A percentile compares a stretch with the other conserved stretches of the same genome.
These are phyloP conservation scores for Musa troglodytarum DNA, from an alignment of 176 grass and related monocot genomes.

Conservation along the genomic window DNA sequence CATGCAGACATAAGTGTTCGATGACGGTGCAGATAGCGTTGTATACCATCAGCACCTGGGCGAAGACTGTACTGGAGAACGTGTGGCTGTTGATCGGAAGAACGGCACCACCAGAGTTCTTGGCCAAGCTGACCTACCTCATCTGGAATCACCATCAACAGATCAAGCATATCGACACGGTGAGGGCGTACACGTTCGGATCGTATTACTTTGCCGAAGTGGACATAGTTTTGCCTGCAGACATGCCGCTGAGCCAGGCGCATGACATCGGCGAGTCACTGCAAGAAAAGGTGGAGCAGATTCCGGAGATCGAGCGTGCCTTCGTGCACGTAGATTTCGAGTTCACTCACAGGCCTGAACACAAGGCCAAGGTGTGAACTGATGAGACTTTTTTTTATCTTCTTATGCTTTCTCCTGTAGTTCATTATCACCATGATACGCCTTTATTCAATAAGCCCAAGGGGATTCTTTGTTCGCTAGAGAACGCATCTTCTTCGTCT, in stretches of 20 bases:
- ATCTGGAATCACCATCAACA: conserved; percentile 3
- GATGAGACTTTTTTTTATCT: no score
- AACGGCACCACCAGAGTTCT: conserved; percentile 3
- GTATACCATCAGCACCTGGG: conserved; percentile 6
- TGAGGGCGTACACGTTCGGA: background rate
- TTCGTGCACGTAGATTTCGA: conserved; percentile 9
- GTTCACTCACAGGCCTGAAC: conserved; percentile 12
- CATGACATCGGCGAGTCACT: conserved; percentile 9
- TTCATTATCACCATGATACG: no score
- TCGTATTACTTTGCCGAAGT: conserved; percentile 7
- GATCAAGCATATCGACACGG: background rate
- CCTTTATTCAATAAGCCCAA: no score
- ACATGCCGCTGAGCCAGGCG: background rate
- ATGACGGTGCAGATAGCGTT: conserved; percentile 5
- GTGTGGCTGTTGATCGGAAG: background rate
- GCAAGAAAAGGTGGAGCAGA: conserved; percentile 8
- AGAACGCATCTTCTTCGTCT: no score
- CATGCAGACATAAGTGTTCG: no score
- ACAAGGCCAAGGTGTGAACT: background rate
- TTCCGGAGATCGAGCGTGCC: conserved; percentile 2
- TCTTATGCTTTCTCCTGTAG: no score
- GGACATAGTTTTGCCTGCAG: conserved; percentile 2
- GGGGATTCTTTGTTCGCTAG: no score
- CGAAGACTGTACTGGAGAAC: conserved; percentile 8
- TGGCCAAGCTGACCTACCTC: conserved; percentile 7